A percentile compares a stretch with the other conserved stretches of the same genome.
These are phyloP conservation scores for Paramecium caudatum DNA, from an alignment of 73 alveolate genomes.

Conservation along the genomic window DNA sequence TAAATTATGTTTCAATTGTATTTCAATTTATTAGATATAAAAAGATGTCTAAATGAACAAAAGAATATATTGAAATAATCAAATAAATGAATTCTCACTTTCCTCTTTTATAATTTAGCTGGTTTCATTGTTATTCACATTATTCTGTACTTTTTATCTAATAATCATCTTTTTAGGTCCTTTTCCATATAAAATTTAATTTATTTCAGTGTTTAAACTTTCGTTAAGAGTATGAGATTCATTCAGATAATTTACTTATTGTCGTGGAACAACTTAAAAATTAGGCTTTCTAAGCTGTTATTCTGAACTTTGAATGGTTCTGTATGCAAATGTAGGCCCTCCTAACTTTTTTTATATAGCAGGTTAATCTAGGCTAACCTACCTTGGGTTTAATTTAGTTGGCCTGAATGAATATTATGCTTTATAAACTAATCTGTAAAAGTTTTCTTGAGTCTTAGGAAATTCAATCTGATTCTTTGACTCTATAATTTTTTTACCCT, in stretches of 20 bases:
- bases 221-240: slow-evolving; percentile 36
- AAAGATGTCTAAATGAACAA: no score
- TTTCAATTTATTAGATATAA: no score
- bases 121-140: slow-evolving; percentile 6
- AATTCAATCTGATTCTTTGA: slow-evolving; percentile 7
- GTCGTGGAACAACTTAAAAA: background rate
- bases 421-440: slow-evolving; percentile 40
- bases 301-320: slow-evolving; percentile 34
- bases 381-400: slow-evolving; percentile 50
- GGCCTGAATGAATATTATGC: slow-evolving; percentile 71
- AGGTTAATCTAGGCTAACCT: slow-evolving; percentile 13
- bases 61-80: background rate
- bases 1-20: background rate
- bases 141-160: background rate
- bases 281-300: background rate
- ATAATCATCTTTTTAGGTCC: background rate
- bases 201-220: slow-evolving; percentile 39
- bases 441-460: slow-evolving; percentile 26
- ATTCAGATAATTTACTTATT: slow-evolving; percentile 23
- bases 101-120: slow-evolving; percentile 39
- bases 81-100: slow-evolving; percentile 52
- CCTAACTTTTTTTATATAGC: slow-evolving; percentile 55
- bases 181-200: slow-evolving; percentile 54
- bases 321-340: slow-evolving; percentile 58
- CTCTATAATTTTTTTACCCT: slow-evolving; percentile 27